Evolutionary conservation across 2,329 filamentous ascomycete genomes (phyloP), one percentile per base, ranked within the genome.

Genomic region (Drechslera avenae): DNA sequence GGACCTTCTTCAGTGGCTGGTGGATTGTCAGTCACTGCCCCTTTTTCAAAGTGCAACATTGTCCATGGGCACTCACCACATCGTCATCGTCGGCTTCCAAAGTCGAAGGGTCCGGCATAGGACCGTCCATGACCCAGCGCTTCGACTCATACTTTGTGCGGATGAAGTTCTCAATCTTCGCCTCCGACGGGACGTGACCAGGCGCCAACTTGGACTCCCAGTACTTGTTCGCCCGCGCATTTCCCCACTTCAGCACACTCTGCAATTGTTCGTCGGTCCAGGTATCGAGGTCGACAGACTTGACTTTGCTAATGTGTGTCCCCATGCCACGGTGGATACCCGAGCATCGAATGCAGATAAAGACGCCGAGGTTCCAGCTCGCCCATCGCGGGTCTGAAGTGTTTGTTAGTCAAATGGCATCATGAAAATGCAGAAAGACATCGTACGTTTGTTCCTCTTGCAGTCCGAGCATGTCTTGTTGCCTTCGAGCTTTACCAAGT

Each of bases 111-210:
- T 97, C 91, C 4, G 95, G 95, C 71, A 95, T 93, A 4, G 86
- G 86, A 1, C 94, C 94, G 54, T 99, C 94, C 92, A 97, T 97
- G n/a, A 91, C 89, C 94, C 94, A 99, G 78, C 95, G 84, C 83
- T 96, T 97, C 46, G 94, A 89, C 74, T 99, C 94, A 75, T 99
- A 99, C 76, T 99, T 99, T 49, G 95, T 99, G 62, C 94, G 87
- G 67, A 99, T 97, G 71, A 99, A 99, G 80, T 97, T 99, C 82
- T 99, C 94, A 65, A 99, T 97, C 82, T 99, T 99, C 62, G 89
- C 84, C 79, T 99, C 95, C 17, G 93, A 96, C 1, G 94, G 94
- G 39, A 93, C 86, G 75, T 99, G 94, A 52, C 92, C 92, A 12
- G 88, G 78, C 2, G 93, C 91, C 68, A 99, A 78, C 78, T 97